These are phyloP conservation scores for Kuraishia hungarica DNA, from an alignment of 805 yeast species.

Conservation along the genomic window DNA sequence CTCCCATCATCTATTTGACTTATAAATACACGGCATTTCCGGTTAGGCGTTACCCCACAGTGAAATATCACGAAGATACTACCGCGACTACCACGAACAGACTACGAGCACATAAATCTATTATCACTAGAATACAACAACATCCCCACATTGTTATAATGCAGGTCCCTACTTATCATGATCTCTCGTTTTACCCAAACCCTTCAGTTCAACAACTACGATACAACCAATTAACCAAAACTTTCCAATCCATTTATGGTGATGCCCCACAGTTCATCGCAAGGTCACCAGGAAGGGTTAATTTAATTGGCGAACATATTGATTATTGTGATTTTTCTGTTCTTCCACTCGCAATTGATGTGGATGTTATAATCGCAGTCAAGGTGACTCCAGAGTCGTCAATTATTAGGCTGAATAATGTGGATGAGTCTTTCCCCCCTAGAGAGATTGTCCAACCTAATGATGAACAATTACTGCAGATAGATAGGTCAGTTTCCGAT, in stretches of 20 bases:
- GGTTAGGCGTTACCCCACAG: too few species aligned
- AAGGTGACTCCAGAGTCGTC: slow-evolving; percentile 8
- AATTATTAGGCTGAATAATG: slow-evolving; percentile 22
- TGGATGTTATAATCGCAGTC: slow-evolving; percentile 52
- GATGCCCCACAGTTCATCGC: slow-evolving; percentile 36
- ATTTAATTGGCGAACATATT: slow-evolving; percentile 67
- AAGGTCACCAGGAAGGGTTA: slow-evolving; percentile 72
- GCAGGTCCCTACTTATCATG: slow-evolving; percentile 26
- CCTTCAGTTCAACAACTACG: slow-evolving; percentile 18
- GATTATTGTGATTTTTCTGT: slow-evolving; percentile 63
- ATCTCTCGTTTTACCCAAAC: slow-evolving; percentile 27
- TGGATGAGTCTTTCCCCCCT: slow-evolving; percentile 25
- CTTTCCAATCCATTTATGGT: slow-evolving; percentile 19
- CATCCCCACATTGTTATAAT: slow-evolving; percentile 2
- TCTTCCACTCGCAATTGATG: slow-evolving; percentile 66
- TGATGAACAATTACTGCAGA: slow-evolving; percentile 32
- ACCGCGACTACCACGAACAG: too few species aligned
- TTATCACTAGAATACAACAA: too few species aligned
- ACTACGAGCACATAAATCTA: too few species aligned
- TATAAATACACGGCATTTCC: too few species aligned
- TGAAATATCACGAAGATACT: too few species aligned
- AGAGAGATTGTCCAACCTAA: slow-evolving; percentile 28
- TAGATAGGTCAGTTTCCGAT: slow-evolving; percentile 40
- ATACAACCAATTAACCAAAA: slow-evolving; percentile 16
- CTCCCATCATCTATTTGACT: too few species aligned